Base-by-base conservation (phyloP, 192 early-diverging fungal species). In the Coemansia sp. region DNA sequence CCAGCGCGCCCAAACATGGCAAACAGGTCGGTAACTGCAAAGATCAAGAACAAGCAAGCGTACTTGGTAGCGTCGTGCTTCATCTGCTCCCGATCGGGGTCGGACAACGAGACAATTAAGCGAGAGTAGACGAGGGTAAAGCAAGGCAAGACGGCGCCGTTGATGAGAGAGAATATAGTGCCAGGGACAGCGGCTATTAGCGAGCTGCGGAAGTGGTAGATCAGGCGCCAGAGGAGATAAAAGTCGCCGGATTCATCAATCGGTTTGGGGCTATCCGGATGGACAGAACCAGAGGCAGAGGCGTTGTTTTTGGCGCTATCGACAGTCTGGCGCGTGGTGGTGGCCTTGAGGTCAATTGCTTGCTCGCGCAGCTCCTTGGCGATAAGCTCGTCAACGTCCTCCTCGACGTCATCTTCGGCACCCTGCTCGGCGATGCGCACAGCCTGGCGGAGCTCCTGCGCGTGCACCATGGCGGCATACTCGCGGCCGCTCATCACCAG, bases 391-490 rank as follows among this genome's bases (percentile, higher is more conserved):
- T 68, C 63, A 29, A 76, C 74, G 13, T 75, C 70, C 16, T 63
- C 73, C 31, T 77, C 69, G 4, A 53, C 66, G 6, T 69, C 69
- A 27, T 68, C 66, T 27, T 67, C 66, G 8, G 17, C 31, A 3
- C 37, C 66, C 11, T 64, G 46, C 62, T 66, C 64, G 8, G 33
- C 61, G 34, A 33, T 69, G 19, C 71, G 64, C 82, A 90, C 63
- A 85, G 88, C 34, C 73, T 98, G 73, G 86, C 95, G 27, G 91
- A 95, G 42, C 78, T 98, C 45, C 94, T 91, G 75, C 92, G 95
- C 40, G 77, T 88, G 21, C 90, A 84, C 76, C 81, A 84, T 74
- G 5, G 66, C 64, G 13, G 73, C 72, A 33, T 75, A 84, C 74
- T 91, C 90, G 41, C 84, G 78, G 3, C 86, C 87, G 31, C 53